Evolutionary conservation across 1,284 basidiomycete species (phyloP).

Genomic region (Microbotryum lychnidis-dioicae): DNA sequence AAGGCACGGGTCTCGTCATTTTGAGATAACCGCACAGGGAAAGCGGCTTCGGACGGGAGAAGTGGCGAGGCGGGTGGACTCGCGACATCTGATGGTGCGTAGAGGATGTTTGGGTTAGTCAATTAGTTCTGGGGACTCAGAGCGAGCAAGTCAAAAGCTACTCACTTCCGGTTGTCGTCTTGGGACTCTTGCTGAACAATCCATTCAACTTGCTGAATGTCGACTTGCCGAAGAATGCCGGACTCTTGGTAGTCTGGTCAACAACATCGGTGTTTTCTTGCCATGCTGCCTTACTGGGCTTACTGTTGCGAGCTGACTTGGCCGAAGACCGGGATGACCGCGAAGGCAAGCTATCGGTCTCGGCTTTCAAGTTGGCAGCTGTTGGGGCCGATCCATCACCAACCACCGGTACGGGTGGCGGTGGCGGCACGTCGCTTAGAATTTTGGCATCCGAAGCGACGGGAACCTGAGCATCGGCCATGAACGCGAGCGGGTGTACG

Average conservation of each 20-base stretch:
- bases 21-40: neutral
- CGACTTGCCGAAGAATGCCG: conserved; percentile 19
- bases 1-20: too few species aligned
- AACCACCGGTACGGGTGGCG: neutral
- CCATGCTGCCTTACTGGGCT: neutral
- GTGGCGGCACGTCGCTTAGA: neutral
- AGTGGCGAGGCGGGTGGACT: neutral
- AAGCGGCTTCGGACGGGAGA: neutral
- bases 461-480: neutral
- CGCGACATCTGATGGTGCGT: conserved; percentile 4
- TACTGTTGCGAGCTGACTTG: too few species aligned
- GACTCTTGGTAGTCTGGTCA: conserved; percentile 8
- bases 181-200: conserved; percentile 10
- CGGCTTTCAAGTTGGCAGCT: too few species aligned
- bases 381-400: neutral
- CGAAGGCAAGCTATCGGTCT: too few species aligned
- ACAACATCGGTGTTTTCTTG: neutral
- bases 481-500: neutral
- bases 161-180: too few species aligned
- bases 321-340: too few species aligned
- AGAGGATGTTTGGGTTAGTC: neutral
- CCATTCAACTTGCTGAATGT: conserved; percentile 12
- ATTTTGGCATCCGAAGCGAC: neutral
- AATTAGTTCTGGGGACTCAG: too few species aligned
- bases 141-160: too few species aligned